Conservation (phyloP, 139 green algal genomes). For the Auxenochlorella protothecoides region DNA sequence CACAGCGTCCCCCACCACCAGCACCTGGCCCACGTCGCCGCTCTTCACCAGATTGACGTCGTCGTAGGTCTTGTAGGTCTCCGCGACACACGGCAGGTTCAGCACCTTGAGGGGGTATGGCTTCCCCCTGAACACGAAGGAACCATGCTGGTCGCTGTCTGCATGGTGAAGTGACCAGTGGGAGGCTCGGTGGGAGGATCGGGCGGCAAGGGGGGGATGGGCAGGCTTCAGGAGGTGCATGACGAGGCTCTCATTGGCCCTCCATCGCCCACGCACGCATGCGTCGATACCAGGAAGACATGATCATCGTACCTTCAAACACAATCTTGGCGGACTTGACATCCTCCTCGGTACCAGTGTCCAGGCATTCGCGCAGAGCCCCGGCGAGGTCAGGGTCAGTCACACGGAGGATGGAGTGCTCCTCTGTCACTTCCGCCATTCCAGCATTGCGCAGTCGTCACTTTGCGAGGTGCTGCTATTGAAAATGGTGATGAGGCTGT, state of each 20-base stretch:
- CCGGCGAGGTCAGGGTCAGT: conserved; percentile 42
- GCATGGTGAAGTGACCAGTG: not conserved
- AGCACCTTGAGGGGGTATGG: conserved; percentile 48
- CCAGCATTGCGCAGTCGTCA: not conserved
- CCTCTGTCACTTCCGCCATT: conserved; percentile 29
- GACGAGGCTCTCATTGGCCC: no score
- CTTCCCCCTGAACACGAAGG: conserved; percentile 41
- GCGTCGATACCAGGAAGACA: no score
- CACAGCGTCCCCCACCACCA: conserved; percentile 33
- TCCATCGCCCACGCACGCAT: no score
- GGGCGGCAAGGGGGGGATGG: no score
- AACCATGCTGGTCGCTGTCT: conserved; percentile 26
- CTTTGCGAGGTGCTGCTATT: not conserved
- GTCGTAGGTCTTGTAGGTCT: conserved; percentile 89
- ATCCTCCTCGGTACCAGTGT: conserved; percentile 1
- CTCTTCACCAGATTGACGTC: conserved; percentile 87
- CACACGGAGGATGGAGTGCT: conserved; percentile 62
- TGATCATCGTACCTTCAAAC: not conserved
- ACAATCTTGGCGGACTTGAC: conserved; percentile 26
- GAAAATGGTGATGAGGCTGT: not conserved
- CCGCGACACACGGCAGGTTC: conserved; percentile 72
- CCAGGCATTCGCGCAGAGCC: not conserved
- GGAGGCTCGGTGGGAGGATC: no score
- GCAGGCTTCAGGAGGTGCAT: no score
- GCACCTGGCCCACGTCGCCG: conserved; percentile 71